phyloP scores from a whole-genome alignment of 441 rosid genomes.

The Arabidopsis hybrid region DNA sequence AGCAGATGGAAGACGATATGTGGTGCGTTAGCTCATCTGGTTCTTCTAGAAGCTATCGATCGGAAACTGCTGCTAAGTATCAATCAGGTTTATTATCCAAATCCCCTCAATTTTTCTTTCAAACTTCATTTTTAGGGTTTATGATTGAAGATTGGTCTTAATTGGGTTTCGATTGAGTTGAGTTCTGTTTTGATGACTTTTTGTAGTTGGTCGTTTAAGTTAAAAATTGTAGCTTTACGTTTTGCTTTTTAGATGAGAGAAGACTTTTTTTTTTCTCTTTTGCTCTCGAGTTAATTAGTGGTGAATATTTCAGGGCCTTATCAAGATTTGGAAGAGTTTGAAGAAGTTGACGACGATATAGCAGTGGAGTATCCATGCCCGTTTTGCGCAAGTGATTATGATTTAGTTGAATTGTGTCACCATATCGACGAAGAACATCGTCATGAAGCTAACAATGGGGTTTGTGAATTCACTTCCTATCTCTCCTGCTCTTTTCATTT shows the following conservation, averaged over 20 bases:
- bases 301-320: conserved; percentile 46
- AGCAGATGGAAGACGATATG: conserved; percentile 42
- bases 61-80: conserved; percentile 37
- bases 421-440: conserved; percentile 72
- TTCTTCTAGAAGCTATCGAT: conserved; percentile 40
- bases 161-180: neutral
- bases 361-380: conserved; percentile 62
- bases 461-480: conserved; percentile 35
- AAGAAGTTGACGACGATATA: conserved; percentile 53
- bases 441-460: conserved; percentile 60
- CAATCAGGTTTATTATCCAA: conserved; percentile 37
- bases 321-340: conserved; percentile 60
- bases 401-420: conserved; percentile 62
- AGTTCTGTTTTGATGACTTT: neutral
- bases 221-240: conserved; percentile 34
- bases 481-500: neutral
- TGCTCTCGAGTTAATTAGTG: neutral
- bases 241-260: conserved; percentile 16
- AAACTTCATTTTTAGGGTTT: conserved; percentile 5
- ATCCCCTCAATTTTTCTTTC: neutral
- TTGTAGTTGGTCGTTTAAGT: neutral
- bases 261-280: neutral
- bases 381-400: conserved; percentile 67
- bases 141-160: neutral
- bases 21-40: conserved; percentile 44